phyloP scores from a whole-genome alignment of 1,284 basidiomycete genomes.

The Microbotryomycetes sp. region DNA sequence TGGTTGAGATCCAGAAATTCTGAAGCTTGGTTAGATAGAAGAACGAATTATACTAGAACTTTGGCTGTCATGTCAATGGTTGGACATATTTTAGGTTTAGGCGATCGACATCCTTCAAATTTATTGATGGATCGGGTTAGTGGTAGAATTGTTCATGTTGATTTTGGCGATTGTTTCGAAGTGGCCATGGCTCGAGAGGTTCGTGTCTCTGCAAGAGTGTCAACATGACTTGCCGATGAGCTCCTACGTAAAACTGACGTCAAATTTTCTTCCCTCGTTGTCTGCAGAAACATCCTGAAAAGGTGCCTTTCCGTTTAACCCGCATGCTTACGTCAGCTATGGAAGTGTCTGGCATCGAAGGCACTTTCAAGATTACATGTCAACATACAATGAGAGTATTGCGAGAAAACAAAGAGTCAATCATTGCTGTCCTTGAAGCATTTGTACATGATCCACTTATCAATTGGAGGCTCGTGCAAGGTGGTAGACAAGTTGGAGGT shows the following conservation, averaged over 20 bases:
- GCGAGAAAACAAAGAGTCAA: constrained; percentile 92
- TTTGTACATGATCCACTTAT: constrained; percentile 58
- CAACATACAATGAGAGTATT: constrained; percentile 97
- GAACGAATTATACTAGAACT: constrained; percentile 93
- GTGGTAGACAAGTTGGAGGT: constrained; percentile 35
- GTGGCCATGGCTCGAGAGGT: constrained; percentile 44
- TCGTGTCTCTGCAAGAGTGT: background rate
- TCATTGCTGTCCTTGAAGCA: constrained; percentile 94
- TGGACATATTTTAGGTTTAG: constrained; percentile 92
- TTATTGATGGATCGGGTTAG: constrained; percentile 84
- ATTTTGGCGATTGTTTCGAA: constrained; percentile 59
- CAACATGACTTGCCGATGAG: background rate
- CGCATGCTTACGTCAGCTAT: constrained; percentile 98
- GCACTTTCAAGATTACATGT: constrained; percentile 85
- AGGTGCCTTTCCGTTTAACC: constrained; percentile 95
- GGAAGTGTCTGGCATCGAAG: constrained; percentile 98
- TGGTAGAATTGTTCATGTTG: constrained; percentile 94
- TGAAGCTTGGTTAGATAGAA: constrained; percentile 94
- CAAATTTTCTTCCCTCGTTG: background rate
- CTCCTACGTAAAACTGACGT: background rate
- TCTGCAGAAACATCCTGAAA: constrained; percentile 95
- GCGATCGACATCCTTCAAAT: constrained; percentile 98
- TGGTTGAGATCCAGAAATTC: constrained; percentile 95
- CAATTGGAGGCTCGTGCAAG: constrained; percentile 50
- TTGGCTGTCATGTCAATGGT: constrained; percentile 93